A percentile compares a stretch with the other conserved stretches of the same genome.
These are phyloP conservation scores for Corymbia maculata DNA, from an alignment of 345 rosid genomes.

Conservation along the genomic window DNA sequence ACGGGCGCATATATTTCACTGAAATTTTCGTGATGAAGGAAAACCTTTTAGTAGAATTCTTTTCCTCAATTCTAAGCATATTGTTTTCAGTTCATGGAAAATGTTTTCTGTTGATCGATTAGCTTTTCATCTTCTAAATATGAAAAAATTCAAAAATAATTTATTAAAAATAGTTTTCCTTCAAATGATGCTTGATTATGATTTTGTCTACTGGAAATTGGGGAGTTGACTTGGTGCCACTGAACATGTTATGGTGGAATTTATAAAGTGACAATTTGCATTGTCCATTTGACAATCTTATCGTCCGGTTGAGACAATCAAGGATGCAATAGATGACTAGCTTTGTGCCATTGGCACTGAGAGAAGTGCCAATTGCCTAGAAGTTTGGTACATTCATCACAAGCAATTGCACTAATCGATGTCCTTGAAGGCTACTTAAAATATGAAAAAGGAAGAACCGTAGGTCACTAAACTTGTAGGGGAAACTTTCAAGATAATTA, in stretches of 20 bases:
- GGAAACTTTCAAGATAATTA: no score
- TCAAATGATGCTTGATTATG: not conserved
- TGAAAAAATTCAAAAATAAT: rapidly evolving
- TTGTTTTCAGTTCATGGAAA: not conserved
- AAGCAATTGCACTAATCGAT: not conserved
- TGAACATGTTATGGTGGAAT: not conserved
- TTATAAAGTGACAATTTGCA: not conserved
- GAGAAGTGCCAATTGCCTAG: not conserved
- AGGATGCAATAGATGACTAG: not conserved
- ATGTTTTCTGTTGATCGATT: no score
- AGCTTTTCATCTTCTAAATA: not conserved
- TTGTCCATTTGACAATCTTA: not conserved
- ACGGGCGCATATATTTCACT: not conserved
- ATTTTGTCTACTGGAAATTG: not conserved
- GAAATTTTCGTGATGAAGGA: not conserved
- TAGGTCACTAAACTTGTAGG: not conserved
- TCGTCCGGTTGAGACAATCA: not conserved
- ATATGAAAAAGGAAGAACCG: not conserved
- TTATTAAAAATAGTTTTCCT: not conserved
- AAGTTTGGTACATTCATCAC: not conserved
- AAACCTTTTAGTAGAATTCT: not conserved
- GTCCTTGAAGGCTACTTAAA: not conserved
- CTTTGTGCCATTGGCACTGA: not conserved
- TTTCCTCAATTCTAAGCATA: no score
- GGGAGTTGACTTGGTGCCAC: not conserved